Percentiles rank a stretch among this genome's conserved stretches.
Conservation (phyloP, 2,329 filamentous ascomycete species). For the Paramyrothecium roridum region DNA sequence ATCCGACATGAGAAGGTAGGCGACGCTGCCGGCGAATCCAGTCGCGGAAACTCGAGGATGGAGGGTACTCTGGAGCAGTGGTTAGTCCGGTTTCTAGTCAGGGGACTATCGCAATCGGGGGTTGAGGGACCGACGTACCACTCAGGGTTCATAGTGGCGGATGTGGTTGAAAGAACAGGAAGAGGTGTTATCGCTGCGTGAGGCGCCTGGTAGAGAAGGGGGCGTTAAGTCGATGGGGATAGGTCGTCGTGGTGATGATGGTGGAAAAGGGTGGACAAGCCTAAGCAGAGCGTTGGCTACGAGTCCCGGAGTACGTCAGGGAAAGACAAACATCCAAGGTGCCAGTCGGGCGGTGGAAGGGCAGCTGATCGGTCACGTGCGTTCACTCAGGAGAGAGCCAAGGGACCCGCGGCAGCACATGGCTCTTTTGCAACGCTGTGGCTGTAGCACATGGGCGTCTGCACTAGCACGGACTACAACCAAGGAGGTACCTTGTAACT, state of each 20-base stretch:
- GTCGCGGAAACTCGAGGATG: not conserved
- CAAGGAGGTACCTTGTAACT: not conserved
- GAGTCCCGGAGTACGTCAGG: conserved; percentile 27
- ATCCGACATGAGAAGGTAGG: conserved; percentile 2
- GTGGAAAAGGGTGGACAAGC: conserved; percentile 10
- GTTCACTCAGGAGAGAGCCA: not conserved
- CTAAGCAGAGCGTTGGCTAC: conserved; percentile 8
- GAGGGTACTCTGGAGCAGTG: conserved; percentile 18
- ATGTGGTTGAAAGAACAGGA: conserved; percentile 5
- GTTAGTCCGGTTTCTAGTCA: conserved; percentile 23
- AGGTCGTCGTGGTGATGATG: conserved; percentile 14
- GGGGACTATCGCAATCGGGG: conserved; percentile 25
- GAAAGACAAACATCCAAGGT: conserved; percentile 24
- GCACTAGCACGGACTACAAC: not conserved
- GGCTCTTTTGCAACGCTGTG: not conserved
- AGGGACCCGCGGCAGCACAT: not conserved
- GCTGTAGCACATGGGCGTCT: not conserved
- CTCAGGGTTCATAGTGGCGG: conserved; percentile 83
- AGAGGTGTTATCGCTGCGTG: not conserved
- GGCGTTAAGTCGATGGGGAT: conserved; percentile 2
- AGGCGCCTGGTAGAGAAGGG: not conserved
- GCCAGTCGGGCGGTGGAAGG: conserved; percentile 17
- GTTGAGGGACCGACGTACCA: conserved; percentile 60
- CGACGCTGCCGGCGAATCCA: conserved; percentile 5
- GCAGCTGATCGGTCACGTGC: conserved; percentile 25